Percentiles rank a stretch among this genome's conserved stretches.
Conservation (phyloP, 495 filamentous ascomycete genomes). For the Penicillium ochrochloron region DNA sequence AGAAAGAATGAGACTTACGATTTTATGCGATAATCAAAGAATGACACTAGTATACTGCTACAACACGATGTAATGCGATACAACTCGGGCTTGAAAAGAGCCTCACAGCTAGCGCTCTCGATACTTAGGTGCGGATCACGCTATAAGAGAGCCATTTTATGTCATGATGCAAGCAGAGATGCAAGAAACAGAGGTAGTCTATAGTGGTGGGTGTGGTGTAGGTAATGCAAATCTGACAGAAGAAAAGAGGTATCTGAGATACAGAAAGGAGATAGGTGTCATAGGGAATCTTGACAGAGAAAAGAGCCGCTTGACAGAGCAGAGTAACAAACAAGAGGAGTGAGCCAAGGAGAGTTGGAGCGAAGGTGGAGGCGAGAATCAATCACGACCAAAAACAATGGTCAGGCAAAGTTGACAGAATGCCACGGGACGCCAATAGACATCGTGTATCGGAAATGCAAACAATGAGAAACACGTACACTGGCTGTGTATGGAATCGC, state of each 20-base stretch:
- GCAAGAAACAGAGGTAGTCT: slow-evolving; percentile 17
- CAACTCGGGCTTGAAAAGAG: no score
- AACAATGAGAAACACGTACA: slow-evolving; percentile 18
- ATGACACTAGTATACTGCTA: neutral
- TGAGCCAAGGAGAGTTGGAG: slow-evolving; percentile 10
- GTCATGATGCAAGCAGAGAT: slow-evolving; percentile 11
- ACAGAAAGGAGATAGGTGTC: neutral
- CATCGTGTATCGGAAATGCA: slow-evolving; percentile 22
- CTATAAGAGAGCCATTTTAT: neutral
- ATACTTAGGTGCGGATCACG: neutral
- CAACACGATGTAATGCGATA: neutral
- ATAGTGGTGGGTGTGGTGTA: slow-evolving; percentile 7
- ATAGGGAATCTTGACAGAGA: slow-evolving; percentile 20
- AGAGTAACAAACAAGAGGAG: slow-evolving; percentile 8
- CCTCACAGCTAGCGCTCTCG: neutral
- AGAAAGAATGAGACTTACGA: slow-evolving; percentile 4
- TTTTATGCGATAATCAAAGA: neutral
- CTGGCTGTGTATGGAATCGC: slow-evolving; percentile 27
- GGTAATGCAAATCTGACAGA: slow-evolving; percentile 2
- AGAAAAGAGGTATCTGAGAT: slow-evolving; percentile 12
- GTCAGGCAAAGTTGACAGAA: neutral
- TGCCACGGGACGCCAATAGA: neutral
- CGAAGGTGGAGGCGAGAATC: slow-evolving; percentile 9
- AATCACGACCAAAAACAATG: neutral
- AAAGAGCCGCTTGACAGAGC: slow-evolving; percentile 14